A percentile compares a stretch with the other conserved stretches of the same genome.
Evolutionary conservation across 2,329 filamentous ascomycete genomes (phyloP).

Genomic region (Venturiaceae sp.): DNA sequence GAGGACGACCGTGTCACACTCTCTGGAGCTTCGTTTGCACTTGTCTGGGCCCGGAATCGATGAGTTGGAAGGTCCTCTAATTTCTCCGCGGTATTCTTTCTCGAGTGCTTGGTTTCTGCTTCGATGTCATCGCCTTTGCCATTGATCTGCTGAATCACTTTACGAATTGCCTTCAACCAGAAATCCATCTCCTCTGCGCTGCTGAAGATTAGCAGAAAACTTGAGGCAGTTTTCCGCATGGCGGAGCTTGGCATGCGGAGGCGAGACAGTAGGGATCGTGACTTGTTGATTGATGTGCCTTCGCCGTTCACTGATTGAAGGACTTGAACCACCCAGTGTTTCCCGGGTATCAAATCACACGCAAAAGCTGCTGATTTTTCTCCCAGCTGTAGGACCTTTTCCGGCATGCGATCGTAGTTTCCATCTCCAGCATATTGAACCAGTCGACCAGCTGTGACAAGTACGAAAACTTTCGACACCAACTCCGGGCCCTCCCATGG

Average conservation of each 20-base stretch:
- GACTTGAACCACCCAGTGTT: slow-evolving; percentile 71
- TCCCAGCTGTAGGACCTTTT: slow-evolving; percentile 63
- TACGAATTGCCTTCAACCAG: slow-evolving; percentile 61
- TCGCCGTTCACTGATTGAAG: slow-evolving; percentile 55
- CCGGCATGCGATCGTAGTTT: slow-evolving; percentile 59
- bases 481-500: slow-evolving; percentile 45
- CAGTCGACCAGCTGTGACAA: slow-evolving; percentile 61
- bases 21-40: background rate
- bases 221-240: slow-evolving; percentile 45
- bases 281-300: slow-evolving; percentile 37
- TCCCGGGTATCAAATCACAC: slow-evolving; percentile 68
- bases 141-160: slow-evolving; percentile 60
- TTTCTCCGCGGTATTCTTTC: slow-evolving; percentile 12
- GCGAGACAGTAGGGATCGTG: slow-evolving; percentile 55
- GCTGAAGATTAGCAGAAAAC: slow-evolving; percentile 64
- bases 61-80: slow-evolving; percentile 20
- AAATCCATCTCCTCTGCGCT: slow-evolving; percentile 64
- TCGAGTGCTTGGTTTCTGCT: slow-evolving; percentile 17
- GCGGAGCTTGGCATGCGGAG: slow-evolving; percentile 50
- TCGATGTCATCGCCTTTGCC: slow-evolving; percentile 27
- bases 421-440: slow-evolving; percentile 67
- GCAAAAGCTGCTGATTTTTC: slow-evolving; percentile 71
- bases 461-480: slow-evolving; percentile 62
- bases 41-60: slow-evolving; percentile 22
- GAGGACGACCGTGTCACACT: background rate